Conservation (phyloP, 768 basidiomycete genomes). For the Pulveroboletus sp. region DNA sequence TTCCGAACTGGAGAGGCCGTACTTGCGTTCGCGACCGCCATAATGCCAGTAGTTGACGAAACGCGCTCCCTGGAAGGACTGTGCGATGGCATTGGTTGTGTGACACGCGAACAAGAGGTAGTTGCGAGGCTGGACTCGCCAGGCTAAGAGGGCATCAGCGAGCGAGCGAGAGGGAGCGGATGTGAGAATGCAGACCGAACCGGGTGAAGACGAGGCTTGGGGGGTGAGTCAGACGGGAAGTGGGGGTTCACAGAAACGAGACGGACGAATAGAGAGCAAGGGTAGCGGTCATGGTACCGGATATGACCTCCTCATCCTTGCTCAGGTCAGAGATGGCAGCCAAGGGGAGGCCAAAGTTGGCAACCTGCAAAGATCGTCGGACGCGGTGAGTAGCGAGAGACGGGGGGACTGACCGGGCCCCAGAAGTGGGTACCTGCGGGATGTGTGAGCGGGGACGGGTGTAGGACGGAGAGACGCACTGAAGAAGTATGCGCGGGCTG, state of each 20-base stretch:
- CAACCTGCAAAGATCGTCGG: constrained; percentile 55
- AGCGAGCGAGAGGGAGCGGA: not conserved
- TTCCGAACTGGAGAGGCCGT: constrained; percentile 36
- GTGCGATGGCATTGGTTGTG: constrained; percentile 85
- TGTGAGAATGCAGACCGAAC: constrained; percentile 54
- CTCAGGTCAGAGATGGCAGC: constrained; percentile 88
- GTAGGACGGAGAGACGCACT: constrained; percentile 48
- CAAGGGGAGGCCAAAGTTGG: constrained; percentile 97
- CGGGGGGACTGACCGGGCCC: constrained; percentile 75
- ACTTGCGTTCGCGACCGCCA: constrained; percentile 79
- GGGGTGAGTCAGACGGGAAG: constrained; percentile 7
- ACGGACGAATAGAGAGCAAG: constrained; percentile 91
- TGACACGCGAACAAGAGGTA: constrained; percentile 96
- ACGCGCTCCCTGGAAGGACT: constrained; percentile 77
- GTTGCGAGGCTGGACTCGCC: constrained; percentile 94
- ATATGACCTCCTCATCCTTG: constrained; percentile 96
- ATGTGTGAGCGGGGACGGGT: constrained; percentile 22
- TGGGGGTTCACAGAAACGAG: constrained; percentile 5
- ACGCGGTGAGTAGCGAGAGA: constrained; percentile 1
- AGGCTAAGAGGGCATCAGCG: constrained; percentile 51
- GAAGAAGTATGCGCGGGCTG: constrained; percentile 92
- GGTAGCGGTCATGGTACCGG: constrained; percentile 94
- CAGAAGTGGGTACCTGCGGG: constrained; percentile 90
- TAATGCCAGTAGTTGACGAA: constrained; percentile 91
- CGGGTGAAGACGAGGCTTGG: constrained; percentile 86